phyloP scores from a whole-genome alignment of 306 rosid species.

The Prunus mira region DNA sequence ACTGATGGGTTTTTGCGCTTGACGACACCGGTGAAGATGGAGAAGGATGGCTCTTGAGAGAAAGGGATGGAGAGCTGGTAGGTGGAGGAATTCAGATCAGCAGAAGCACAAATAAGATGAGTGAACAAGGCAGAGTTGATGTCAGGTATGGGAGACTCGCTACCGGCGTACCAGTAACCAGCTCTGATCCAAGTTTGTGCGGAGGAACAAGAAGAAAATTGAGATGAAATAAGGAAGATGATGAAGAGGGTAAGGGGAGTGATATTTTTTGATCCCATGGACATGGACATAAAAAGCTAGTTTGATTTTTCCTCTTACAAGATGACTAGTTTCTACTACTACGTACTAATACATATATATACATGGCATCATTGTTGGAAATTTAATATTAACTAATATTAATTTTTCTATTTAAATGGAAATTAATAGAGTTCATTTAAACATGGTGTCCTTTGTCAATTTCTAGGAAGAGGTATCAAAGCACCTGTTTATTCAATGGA shows the following conservation, averaged over 20 bases:
- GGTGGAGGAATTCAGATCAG: conserved; percentile 20
- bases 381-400: too few species aligned
- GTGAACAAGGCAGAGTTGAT: conserved; percentile 40
- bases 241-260: background rate
- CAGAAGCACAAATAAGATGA: conserved; percentile 42
- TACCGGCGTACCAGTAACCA: conserved; percentile 39
- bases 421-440: too few species aligned
- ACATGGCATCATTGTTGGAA: too few species aligned
- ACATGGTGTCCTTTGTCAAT: too few species aligned
- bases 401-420: too few species aligned
- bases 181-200: conserved; percentile 40
- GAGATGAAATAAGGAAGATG: background rate
- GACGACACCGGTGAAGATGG: conserved; percentile 29
- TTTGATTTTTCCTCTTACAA: background rate
- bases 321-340: background rate
- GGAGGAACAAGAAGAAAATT: background rate
- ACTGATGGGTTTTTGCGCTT: conserved; percentile 37
- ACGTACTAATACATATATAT: too few species aligned
- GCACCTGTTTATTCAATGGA: too few species aligned
- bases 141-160: conserved; percentile 26
- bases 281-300: background rate
- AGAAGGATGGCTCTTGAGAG: conserved; percentile 25
- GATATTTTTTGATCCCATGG: conserved; percentile 15
- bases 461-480: too few species aligned
- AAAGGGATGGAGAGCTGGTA: conserved; percentile 28